Conservation (phyloP, 495 filamentous ascomycete genomes). For the Elasticomyces elasticus region DNA sequence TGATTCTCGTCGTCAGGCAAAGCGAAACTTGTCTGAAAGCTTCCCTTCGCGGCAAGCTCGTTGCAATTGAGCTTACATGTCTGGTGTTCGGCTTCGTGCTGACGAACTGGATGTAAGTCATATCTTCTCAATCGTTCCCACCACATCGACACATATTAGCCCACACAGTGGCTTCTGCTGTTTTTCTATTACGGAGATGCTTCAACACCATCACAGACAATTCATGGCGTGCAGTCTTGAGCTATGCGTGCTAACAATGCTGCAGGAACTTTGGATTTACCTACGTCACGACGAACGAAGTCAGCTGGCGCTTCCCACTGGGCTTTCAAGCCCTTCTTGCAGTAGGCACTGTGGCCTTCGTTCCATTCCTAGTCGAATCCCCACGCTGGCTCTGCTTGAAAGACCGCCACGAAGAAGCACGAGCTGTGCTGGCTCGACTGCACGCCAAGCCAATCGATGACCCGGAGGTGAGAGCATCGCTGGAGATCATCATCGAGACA, state of each 20-base stretch:
- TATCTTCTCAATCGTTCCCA: too few species aligned
- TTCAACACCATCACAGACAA: too few species aligned
- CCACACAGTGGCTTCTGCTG: too few species aligned
- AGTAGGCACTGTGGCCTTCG: conserved; percentile 16
- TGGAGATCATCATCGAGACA: conserved; percentile 26
- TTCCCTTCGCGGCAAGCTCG: conserved; percentile 39
- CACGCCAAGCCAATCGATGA: conserved; percentile 22
- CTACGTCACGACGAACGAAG: conserved; percentile 32
- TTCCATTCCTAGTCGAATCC: conserved; percentile 23
- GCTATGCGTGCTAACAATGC: neutral
- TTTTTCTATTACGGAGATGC: too few species aligned
- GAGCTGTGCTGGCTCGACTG: conserved; percentile 25
- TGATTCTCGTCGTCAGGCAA: too few species aligned
- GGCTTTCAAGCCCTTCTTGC: conserved; percentile 38
- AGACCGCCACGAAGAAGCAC: conserved; percentile 23
- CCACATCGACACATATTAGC: too few species aligned
- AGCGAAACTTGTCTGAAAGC: conserved; percentile 58
- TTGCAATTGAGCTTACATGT: conserved; percentile 27
- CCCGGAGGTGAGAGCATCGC: conserved; percentile 15
- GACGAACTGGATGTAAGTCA: conserved; percentile 29
- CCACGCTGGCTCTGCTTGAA: conserved; percentile 29
- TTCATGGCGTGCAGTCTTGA: neutral
- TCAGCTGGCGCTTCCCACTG: conserved; percentile 37
- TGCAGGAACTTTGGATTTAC: conserved; percentile 34
- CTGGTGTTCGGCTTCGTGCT: conserved; percentile 29